These are phyloP conservation scores for Platismatia glauca DNA, from an alignment of 495 filamentous ascomycete species.

Conservation along the genomic window DNA sequence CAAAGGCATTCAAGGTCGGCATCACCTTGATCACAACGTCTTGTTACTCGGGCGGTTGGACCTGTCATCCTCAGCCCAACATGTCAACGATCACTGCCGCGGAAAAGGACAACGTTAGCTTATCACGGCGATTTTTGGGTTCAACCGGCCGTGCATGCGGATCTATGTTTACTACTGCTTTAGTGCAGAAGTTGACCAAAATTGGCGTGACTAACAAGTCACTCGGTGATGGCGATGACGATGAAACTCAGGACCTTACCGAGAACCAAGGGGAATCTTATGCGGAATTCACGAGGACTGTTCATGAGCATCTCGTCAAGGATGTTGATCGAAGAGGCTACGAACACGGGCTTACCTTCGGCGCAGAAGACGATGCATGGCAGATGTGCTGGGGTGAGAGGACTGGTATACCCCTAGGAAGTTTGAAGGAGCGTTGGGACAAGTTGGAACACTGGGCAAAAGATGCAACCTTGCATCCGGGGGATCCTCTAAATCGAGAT, in stretches of 20 bases:
- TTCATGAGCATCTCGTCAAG: conserved; percentile 20
- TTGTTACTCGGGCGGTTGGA: conserved; percentile 28
- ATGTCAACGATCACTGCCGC: conserved; percentile 23
- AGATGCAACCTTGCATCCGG: neutral
- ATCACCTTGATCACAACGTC: conserved; percentile 25
- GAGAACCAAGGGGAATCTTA: conserved; percentile 20
- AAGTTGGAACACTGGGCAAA: neutral
- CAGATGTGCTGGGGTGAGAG: conserved; percentile 20
- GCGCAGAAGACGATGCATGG: conserved; percentile 26
- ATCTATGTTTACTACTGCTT: conserved; percentile 23
- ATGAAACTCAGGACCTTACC: neutral
- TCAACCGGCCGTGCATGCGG: conserved; percentile 22
- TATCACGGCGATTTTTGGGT: conserved; percentile 22
- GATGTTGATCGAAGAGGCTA: conserved; percentile 18
- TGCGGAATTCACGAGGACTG: conserved; percentile 17
- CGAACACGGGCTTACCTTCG: conserved; percentile 22
- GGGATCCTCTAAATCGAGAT: conserved; percentile 1
- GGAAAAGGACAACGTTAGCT: conserved; percentile 17
- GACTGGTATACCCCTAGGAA: too few relatives aligned
- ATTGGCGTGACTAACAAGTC: conserved; percentile 5
- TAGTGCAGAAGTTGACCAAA: conserved; percentile 21
- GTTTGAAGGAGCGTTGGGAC: conserved; percentile 13
- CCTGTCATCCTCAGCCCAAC: conserved; percentile 22
- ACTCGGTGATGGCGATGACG: conserved; percentile 5
- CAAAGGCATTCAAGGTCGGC: conserved; percentile 13